Evolutionary conservation across 306 rosid genomes (phyloP).

Genomic region (Trichosanthes cucumerina): DNA sequence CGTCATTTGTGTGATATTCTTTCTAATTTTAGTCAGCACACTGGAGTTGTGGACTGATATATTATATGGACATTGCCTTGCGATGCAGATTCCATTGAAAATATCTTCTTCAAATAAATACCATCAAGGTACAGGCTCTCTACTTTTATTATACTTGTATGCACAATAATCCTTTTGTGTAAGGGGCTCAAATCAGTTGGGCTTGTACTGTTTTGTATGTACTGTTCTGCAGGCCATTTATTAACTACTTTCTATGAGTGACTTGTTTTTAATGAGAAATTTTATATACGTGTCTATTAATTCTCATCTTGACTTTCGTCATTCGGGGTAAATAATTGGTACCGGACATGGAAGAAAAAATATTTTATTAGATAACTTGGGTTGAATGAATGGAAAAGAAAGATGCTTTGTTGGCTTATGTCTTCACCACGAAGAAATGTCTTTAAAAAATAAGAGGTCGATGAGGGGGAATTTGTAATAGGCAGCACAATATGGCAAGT

Average conservation of each 20-base stretch:
- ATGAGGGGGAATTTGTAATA: no score
- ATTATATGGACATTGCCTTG: background rate
- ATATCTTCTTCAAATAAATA: background rate
- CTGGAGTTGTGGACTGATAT: background rate
- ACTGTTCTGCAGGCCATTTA: background rate
- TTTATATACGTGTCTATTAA: background rate
- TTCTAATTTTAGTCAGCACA: background rate
- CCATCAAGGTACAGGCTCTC: background rate
- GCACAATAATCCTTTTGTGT: background rate
- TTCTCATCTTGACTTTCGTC: background rate
- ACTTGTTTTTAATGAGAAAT: background rate
- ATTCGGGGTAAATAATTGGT: background rate
- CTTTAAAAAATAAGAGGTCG: no score
- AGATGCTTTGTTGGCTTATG: no score
- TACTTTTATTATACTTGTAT: background rate
- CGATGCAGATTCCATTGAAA: background rate
- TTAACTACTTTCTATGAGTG: background rate
- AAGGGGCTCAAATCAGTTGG: background rate
- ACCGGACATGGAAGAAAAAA: background rate
- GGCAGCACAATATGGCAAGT: no score
- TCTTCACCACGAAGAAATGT: no score
- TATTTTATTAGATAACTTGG: no score
- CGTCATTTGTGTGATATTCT: background rate
- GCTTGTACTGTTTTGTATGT: background rate
- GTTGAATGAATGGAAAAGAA: no score